Evolutionary conservation across 148 eudicot species (phyloP), one percentile per base, ranked within the genome.

Genomic region (Silene latifolia): DNA sequence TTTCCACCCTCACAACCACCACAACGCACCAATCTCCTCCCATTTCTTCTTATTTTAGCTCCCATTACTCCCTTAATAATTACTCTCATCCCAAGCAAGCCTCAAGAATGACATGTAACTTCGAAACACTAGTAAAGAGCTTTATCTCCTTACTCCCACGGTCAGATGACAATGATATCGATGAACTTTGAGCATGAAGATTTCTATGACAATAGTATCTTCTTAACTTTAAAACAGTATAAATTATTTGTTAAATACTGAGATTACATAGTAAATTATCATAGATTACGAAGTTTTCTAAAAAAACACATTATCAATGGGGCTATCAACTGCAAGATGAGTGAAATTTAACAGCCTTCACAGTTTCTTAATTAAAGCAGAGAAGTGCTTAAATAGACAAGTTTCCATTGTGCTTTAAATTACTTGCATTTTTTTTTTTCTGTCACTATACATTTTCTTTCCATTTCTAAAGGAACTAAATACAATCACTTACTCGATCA

Each of bases 401-500:
- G 32, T 61, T 21, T 61, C 20, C 63, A 3, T 21, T 12, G 65
- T 21, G 24, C 18, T 61, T 25, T 13, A 61, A 7, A 61, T 61
- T 61, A 21, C 29, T 21, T 8, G 32, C 24, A 61, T 61, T 65
- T 32, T 18, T 32, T 29, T 57, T 48, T 18, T 12, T 27, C 29
- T 32, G 24, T 11, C 32, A 42, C 15, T 14, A 29, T 23, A 15
- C 46, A 24, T 0, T 47, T n/a, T 14, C 25, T 64, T 44, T 39
- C 14, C 15, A 11, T 35, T 35, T 62, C 66, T 2, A 62, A 32
- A 75, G 53, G 25, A 13, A 75, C 25, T 27, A 19, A 66, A 54
- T 21, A 20, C 3, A 27, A 11, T 17, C 29, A 82, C 87, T 83
- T 85, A 95, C 97, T 79, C 79, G 84, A 70, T 89, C 86, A 75